phyloP scores from a whole-genome alignment of 345 rosid species.

The Citrus trifoliata region DNA sequence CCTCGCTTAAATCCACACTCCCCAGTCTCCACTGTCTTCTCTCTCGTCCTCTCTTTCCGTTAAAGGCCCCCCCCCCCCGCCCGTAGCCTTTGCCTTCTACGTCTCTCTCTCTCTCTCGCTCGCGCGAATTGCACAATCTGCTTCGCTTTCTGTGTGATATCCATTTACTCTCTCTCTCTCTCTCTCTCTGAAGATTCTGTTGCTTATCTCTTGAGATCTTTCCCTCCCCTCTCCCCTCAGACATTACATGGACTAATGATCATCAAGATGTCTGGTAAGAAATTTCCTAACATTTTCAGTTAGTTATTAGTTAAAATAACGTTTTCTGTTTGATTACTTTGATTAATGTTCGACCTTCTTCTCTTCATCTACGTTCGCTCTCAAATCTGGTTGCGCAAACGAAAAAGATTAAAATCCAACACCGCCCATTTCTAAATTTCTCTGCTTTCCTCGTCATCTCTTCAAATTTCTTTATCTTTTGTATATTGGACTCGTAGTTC shows the following conservation, averaged over 20 bases:
- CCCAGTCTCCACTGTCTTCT: background rate
- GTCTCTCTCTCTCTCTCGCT: background rate
- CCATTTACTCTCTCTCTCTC: constrained; percentile 1
- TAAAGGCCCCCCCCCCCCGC: constrained; percentile 3
- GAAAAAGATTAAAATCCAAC: constrained; percentile 17
- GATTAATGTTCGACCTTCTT: constrained; percentile 30
- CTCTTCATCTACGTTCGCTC: constrained; percentile 37
- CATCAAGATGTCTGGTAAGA: constrained; percentile 21
- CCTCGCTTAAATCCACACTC: constrained; percentile 24
- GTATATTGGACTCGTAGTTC: background rate
- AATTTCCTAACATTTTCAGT: background rate
- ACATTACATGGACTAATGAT: background rate
- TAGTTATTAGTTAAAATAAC: background rate
- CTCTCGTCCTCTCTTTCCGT: constrained; percentile 10
- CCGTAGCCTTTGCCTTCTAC: background rate
- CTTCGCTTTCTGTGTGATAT: constrained; percentile 14
- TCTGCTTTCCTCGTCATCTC: background rate
- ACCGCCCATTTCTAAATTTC: background rate
- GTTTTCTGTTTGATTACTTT: background rate
- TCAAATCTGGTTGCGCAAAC: constrained; percentile 39
- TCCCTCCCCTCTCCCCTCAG: background rate
- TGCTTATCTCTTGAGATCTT: background rate
- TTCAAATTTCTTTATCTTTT: background rate
- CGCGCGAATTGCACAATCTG: constrained; percentile 17
- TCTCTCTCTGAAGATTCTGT: background rate